Evolutionary conservation across 2,329 filamentous ascomycete genomes (phyloP), one percentile per base, ranked within the genome.

Genomic region (Stemphylium beticola): DNA sequence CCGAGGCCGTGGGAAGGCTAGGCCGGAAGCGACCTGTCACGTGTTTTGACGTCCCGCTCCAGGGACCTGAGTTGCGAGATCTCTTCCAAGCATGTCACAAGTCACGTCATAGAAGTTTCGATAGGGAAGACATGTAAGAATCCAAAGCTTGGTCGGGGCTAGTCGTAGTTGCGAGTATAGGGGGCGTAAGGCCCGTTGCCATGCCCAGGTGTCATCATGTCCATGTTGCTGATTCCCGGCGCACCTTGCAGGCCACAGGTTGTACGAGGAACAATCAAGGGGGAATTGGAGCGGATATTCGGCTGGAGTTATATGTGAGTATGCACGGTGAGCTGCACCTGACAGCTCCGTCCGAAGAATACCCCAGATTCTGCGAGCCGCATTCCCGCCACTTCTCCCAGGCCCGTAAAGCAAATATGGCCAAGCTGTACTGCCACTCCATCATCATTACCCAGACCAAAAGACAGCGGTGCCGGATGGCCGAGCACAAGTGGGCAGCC

Each of bases 351-450:
- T 17, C 10, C 24, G 22, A 12, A 41, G 39, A 26, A 42, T 47
- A 56, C 51, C 53, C 53, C 53, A 38, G 49, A 53, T 48, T 48
- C 46, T 31, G 43, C 29, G 46, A 38, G 50, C 52, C 46, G 55
- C 62, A 58, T 63, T 56, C 49, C 59, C 43, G 39, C 31, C 36
- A n/a, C 54, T 53, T 22, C 53, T 33, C 22, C 4, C 32, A n/a
- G 15, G 34, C 47, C 39, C 39, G 15, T 26, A 42, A 51, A 38
- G 45, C 49, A 57, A 60, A 51, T 38, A 57, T 22, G 41, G 62
- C 62, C 62, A 66, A 60, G 61, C 9, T 22, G 51, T 53, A 55
- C 58, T 53, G 58, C 61, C 61, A 56, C 61, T 46, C 12, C 65
- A 64, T 63, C 62, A 65, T 61, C 46, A 55, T 31, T 50, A 49